phyloP scores from a whole-genome alignment of 2,329 filamentous ascomycete genomes.

The Beauveria brongniartii region DNA sequence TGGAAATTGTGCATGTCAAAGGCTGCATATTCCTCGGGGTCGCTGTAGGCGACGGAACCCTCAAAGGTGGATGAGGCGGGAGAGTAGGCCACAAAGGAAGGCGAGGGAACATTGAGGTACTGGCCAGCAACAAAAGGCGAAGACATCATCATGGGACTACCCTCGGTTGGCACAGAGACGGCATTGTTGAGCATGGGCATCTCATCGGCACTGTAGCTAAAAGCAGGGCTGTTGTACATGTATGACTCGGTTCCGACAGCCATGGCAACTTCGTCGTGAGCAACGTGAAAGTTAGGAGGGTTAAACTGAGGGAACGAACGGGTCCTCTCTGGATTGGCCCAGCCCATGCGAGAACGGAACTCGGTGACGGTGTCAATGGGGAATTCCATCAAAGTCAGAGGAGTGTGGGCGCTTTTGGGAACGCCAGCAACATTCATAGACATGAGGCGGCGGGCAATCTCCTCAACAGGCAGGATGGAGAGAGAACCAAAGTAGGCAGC shows the following conservation, averaged over 20 bases:
- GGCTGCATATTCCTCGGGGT: conserved; percentile 47
- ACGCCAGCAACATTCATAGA: conserved; percentile 56
- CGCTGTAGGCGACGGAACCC: conserved; percentile 55
- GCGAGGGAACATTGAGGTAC: conserved; percentile 57
- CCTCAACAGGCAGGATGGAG: conserved; percentile 72
- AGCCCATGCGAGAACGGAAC: conserved; percentile 63
- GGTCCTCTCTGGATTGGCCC: conserved; percentile 51
- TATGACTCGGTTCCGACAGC: conserved; percentile 35
- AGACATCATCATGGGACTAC: conserved; percentile 48
- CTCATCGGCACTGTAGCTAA: conserved; percentile 58
- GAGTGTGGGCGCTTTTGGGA: conserved; percentile 50
- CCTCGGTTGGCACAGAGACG: conserved; percentile 37
- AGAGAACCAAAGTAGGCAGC: conserved; percentile 80
- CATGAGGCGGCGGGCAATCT: conserved; percentile 70
- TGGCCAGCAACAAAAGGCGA: conserved; percentile 47
- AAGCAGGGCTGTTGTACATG: conserved; percentile 48
- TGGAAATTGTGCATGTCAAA: conserved; percentile 39
- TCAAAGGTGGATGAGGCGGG: conserved; percentile 56
- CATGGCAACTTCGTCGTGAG: conserved; percentile 36
- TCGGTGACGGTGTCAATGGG: conserved; percentile 61
- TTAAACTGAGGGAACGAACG: conserved; percentile 54
- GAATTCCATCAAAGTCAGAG: conserved; percentile 61
- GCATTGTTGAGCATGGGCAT: conserved; percentile 47
- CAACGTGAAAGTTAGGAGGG: conserved; percentile 42
- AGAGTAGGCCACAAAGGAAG: conserved; percentile 51